Percentiles rank a stretch among this genome's conserved stretches.
phyloP scores from a whole-genome alignment of 75 land plant species.

The Isoetes taiwanensis region DNA sequence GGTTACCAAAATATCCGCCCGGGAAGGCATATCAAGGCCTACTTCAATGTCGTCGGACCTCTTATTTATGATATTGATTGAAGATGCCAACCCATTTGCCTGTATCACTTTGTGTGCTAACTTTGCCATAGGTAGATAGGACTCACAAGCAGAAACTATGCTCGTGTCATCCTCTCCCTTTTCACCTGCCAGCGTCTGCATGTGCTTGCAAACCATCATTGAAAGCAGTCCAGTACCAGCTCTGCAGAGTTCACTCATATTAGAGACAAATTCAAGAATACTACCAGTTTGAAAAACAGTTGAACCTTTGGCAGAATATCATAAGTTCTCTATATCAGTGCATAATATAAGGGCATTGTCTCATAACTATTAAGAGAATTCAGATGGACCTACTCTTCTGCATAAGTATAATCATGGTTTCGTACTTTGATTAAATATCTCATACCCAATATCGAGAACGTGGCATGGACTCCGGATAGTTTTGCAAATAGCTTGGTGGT shows the following conservation, averaged over 20 bases:
- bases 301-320: too few relatives aligned
- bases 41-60: conserved; percentile 71
- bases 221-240: conserved; percentile 75
- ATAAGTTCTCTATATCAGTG: background rate
- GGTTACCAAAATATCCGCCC: conserved; percentile 62
- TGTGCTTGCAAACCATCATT: conserved; percentile 44
- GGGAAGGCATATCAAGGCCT: conserved; percentile 47
- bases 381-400: background rate
- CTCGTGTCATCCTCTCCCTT: background rate
- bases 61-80: conserved; percentile 42
- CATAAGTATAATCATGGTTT: background rate
- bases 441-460: conserved; percentile 87
- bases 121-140: conserved; percentile 67
- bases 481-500: conserved; percentile 46
- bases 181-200: background rate
- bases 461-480: conserved; percentile 35
- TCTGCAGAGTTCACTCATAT: conserved; percentile 17
- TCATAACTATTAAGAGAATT: background rate
- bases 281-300: background rate
- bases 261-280: conserved; percentile 8
- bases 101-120: conserved; percentile 51
- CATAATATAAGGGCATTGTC: background rate
- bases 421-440: background rate
- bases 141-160: conserved; percentile 65
- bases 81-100: conserved; percentile 40